These are phyloP conservation scores for Globisporangium okanoganense DNA, from an alignment of 352 stramenopile species.

Conservation along the genomic window DNA sequence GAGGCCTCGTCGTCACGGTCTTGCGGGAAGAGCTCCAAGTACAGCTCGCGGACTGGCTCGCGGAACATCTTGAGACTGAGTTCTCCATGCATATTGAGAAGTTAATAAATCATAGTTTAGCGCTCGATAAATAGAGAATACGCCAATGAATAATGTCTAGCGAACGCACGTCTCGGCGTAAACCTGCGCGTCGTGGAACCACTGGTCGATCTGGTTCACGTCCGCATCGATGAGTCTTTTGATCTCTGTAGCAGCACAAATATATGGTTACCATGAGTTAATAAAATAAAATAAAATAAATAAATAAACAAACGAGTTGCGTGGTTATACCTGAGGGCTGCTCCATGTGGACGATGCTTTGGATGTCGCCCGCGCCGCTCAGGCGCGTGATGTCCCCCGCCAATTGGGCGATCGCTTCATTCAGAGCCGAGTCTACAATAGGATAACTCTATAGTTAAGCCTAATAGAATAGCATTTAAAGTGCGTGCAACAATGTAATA, in stretches of 20 bases:
- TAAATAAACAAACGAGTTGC: too few species aligned
- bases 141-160: too few species aligned
- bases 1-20: slow-evolving; percentile 34
- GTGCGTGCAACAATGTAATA: too few species aligned
- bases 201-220: slow-evolving; percentile 43
- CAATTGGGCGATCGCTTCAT: slow-evolving; percentile 41
- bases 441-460: too few species aligned
- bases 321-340: slow-evolving; percentile 34
- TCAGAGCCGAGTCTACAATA: slow-evolving; percentile 38
- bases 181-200: slow-evolving; percentile 38
- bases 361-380: slow-evolving; percentile 40
- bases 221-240: slow-evolving; percentile 46
- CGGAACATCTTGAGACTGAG: slow-evolving; percentile 43
- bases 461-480: too few species aligned
- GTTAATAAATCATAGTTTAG: too few species aligned
- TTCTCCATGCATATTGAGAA: neutral
- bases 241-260: slow-evolving; percentile 27
- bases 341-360: slow-evolving; percentile 31
- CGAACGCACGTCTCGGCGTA: slow-evolving; percentile 43
- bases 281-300: too few species aligned
- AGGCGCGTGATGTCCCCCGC: slow-evolving; percentile 52
- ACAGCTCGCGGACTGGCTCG: slow-evolving; percentile 51
- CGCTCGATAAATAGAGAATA: too few species aligned
- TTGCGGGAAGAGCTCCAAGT: slow-evolving; percentile 43
- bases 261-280: neutral